Evolutionary conservation across 441 rosid species (phyloP), one percentile per base, ranked within the genome.

Genomic region (Macaranga tanarius): DNA sequence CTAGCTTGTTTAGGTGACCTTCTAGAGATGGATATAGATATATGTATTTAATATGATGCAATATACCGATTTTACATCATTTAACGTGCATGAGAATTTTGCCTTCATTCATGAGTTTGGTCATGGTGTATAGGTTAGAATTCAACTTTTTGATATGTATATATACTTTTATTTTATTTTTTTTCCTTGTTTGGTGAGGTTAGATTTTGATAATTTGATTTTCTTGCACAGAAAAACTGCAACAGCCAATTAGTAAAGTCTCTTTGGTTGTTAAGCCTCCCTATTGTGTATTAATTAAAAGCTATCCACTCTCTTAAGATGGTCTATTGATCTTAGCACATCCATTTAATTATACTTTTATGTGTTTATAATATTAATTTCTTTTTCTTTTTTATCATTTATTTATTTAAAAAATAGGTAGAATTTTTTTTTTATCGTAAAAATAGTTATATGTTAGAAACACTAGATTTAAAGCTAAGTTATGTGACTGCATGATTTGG

Each of bases 121-220:
- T 34, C 38, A 34, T 3, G 7, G 48, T 62, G 65, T 23, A 62
- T 62, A 12, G 65, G 65, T 62, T 62, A n/a, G 65, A 38, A 62
- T 62, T 61, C 47, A 61, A 61, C 23, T 61, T 60, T 60, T 51
- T 15, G 4, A 54, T 54, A 54, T 8, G 56, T 17, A 20, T 56
- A 6, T 56, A n/a, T 10, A 2, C 3, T 10, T 10, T 10, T 20
- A 20, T 56, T 20, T 22, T 13, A 0, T 25, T 26, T 22, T 25
- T 62, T 38, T 38, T 11, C 16, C 45, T 19, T 38, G 65, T 38
- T 62, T 62, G 65, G 65, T 62, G 65, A 34, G 65, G 48, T 62
- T 62, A 62, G 65, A 45, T 38, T 62, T 62, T 62, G 65, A 62
- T 45, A 9, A 31, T 7, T 60, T 60, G 11, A 60, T 60, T 60